Evolutionary conservation across 2,329 filamentous ascomycete genomes (phyloP).

Genomic region (Sordariomycetes sp.): DNA sequence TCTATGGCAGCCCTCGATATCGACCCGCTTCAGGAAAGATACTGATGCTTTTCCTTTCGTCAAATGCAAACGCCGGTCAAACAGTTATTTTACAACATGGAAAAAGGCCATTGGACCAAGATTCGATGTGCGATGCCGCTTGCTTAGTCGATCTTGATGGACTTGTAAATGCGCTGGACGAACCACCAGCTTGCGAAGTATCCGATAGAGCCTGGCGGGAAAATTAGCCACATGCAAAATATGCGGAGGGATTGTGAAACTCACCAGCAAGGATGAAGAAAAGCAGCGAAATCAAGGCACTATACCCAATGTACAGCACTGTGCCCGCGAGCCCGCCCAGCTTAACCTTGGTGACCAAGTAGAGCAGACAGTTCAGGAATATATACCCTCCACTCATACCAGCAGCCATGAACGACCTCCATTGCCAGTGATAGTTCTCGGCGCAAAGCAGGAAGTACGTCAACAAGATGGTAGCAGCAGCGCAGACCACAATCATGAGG

Average conservation of each 20-base stretch:
- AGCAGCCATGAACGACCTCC: conserved; percentile 86
- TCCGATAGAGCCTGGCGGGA: conserved; percentile 79
- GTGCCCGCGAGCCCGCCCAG: conserved; percentile 78
- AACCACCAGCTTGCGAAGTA: conserved; percentile 95
- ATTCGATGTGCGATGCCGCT: no score
- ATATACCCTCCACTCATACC: conserved; percentile 89
- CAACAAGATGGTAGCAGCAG: conserved; percentile 84
- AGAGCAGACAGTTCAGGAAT: conserved; percentile 82
- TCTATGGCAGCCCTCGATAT: no score
- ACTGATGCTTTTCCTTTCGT: not conserved
- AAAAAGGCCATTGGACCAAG: no score
- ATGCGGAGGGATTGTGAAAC: conserved; percentile 21
- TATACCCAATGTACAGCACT: conserved; percentile 91
- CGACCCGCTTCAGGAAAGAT: no score
- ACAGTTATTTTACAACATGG: conserved; percentile 19
- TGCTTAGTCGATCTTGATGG: conserved; percentile 93
- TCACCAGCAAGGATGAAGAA: conserved; percentile 92
- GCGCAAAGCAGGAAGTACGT: conserved; percentile 94
- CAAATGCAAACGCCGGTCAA: conserved; percentile 16
- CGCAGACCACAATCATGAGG: conserved; percentile 92
- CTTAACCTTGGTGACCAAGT: conserved; percentile 81
- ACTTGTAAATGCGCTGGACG: conserved; percentile 85
- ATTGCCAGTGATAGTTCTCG: conserved; percentile 99
- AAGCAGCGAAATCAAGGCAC: conserved; percentile 75
- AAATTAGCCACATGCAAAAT: not conserved